Evolutionary conservation across 192 early-diverging fungal genomes (phyloP).

Genomic region (Funneliformis geosporum): DNA sequence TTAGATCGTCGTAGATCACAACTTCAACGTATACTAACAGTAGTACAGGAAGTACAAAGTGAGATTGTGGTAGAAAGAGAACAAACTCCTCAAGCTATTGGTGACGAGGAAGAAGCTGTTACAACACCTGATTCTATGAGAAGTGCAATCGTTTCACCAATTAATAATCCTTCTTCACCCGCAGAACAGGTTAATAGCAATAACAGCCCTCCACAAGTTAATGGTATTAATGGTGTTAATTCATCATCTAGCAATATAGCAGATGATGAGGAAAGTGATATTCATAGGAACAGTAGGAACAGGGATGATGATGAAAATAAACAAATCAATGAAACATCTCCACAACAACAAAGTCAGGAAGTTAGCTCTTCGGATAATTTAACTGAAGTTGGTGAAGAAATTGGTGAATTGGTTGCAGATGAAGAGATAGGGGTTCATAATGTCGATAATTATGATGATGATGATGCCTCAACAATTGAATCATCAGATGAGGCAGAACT

Average conservation of each 20-base stretch:
- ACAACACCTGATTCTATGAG: slow-evolving; percentile 5
- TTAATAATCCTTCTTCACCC: not conserved
- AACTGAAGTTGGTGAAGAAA: not conserved
- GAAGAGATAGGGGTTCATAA: not conserved
- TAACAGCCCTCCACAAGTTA: not conserved
- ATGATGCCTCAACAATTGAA: not conserved
- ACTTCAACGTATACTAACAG: slow-evolving; percentile 14
- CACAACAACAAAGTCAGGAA: not conserved
- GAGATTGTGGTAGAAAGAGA: slow-evolving; percentile 1
- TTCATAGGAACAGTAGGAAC: not conserved
- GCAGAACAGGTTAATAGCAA: not conserved
- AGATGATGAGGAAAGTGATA: not conserved
- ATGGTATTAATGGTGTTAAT: not conserved
- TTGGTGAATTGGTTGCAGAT: not conserved
- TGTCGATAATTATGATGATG: not conserved
- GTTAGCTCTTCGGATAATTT: not conserved
- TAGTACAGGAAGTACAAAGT: not conserved
- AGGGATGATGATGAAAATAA: not conserved
- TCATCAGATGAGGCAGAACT: not conserved
- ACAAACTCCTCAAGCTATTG: not conserved
- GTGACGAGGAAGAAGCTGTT: not conserved
- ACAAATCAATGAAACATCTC: not conserved
- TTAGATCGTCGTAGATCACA: not conserved
- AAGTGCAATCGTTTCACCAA: slow-evolving; percentile 7
- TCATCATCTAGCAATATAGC: not conserved